Evolutionary conservation across 345 rosid genomes (phyloP).

Genomic region (Lumnitzera racemosa): DNA sequence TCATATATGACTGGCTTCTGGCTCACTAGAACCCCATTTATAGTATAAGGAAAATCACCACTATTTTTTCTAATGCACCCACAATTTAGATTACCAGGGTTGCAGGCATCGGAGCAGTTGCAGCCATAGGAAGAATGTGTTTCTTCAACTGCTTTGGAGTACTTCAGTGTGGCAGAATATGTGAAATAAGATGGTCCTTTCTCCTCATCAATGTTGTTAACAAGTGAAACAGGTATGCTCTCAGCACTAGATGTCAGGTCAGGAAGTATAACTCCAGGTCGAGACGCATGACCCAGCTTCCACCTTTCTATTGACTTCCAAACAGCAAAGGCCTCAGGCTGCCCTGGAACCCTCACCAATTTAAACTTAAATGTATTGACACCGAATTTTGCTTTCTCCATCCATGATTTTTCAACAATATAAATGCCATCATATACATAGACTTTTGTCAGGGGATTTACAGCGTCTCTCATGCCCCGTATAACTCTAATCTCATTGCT

Average conservation of each 20-base stretch:
- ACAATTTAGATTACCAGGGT: conserved; percentile 59
- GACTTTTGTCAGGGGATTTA: conserved; percentile 32
- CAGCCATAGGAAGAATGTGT: conserved; percentile 30
- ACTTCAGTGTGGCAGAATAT: conserved; percentile 45
- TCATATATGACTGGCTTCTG: conserved; percentile 63
- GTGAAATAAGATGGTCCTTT: conserved; percentile 72
- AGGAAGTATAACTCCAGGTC: conserved; percentile 59
- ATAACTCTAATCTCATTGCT: conserved; percentile 67
- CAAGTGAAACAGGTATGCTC: conserved; percentile 66
- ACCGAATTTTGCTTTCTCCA: conserved; percentile 71
- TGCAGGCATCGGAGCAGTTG: conserved; percentile 38
- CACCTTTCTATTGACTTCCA: conserved; percentile 69
- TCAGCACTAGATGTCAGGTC: conserved; percentile 86
- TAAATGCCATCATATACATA: conserved; percentile 80
- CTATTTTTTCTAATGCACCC: conserved; percentile 67
- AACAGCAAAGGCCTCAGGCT: conserved; percentile 48
- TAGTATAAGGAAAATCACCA: conserved; percentile 56
- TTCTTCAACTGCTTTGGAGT: conserved; percentile 32
- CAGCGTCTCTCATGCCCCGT: conserved; percentile 55
- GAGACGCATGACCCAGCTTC: conserved; percentile 41
- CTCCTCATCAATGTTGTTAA: conserved; percentile 78
- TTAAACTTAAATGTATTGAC: conserved; percentile 68
- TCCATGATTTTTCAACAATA: conserved; percentile 65
- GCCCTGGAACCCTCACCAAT: conserved; percentile 57
- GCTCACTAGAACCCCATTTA: conserved; percentile 50